Conservation (phyloP, 2,329 filamentous ascomycete species). For the Phialophora expanda region DNA sequence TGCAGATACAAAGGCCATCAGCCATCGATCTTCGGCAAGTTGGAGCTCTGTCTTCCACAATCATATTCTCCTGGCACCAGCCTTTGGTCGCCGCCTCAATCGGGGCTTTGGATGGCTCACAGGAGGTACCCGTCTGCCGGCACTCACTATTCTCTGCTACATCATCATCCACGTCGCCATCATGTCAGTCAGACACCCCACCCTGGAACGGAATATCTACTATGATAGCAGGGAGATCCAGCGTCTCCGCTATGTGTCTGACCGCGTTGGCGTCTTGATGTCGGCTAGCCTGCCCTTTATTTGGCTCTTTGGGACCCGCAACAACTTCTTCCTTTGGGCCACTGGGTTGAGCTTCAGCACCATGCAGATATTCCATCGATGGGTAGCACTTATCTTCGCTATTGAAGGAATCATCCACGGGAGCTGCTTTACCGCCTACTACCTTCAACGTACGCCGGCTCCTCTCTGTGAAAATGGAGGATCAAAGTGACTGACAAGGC, state of each 20-base stretch:
- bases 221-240: neutral
- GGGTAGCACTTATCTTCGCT: neutral
- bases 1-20: neutral
- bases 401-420: conserved; percentile 5
- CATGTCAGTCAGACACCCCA: neutral
- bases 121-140: neutral
- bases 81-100: neutral
- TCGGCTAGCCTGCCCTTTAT: neutral
- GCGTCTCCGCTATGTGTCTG: conserved; percentile 1
- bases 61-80: neutral
- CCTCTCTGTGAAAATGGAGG: neutral
- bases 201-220: conserved; percentile 1
- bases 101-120: conserved; percentile 1
- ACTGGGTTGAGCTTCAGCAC: conserved; percentile 9
- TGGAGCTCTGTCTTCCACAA: neutral
- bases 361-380: conserved; percentile 10
- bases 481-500: neutral
- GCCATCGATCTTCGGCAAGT: neutral
- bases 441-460: neutral
- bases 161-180: conserved; percentile 4
- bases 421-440: neutral
- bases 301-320: conserved; percentile 6
- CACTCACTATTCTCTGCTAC: neutral
- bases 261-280: conserved; percentile 3
- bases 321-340: conserved; percentile 8